These are phyloP conservation scores for Phytophthora brassicae DNA, from an alignment of 352 stramenopile species.

Conservation along the genomic window DNA sequence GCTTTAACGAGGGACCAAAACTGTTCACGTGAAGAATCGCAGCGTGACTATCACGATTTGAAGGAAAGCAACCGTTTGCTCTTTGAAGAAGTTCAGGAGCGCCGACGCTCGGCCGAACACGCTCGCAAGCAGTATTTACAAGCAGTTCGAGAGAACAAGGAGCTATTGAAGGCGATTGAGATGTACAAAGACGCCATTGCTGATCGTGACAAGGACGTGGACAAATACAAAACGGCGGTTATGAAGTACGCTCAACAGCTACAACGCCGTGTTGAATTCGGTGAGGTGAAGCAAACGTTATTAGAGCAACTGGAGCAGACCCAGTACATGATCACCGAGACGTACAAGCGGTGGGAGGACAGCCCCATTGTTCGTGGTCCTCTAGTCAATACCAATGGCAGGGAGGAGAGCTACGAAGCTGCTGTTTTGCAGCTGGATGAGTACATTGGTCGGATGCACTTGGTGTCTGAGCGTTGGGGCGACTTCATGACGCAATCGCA, in stretches of 20 bases:
- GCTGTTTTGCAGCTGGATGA: conserved; percentile 58
- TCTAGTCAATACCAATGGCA: conserved; percentile 6
- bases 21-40: conserved; percentile 14
- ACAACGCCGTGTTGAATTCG: conserved; percentile 51
- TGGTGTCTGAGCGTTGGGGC: conserved; percentile 53
- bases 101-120: conserved; percentile 48
- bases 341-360: conserved; percentile 72
- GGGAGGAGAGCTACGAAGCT: conserved; percentile 22
- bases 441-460: conserved; percentile 54
- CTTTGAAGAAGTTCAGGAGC: conserved; percentile 59
- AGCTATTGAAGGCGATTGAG: conserved; percentile 58
- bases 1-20: conserved; percentile 29
- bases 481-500: conserved; percentile 59
- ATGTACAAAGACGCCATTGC: conserved; percentile 65
- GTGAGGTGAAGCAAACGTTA: conserved; percentile 72
- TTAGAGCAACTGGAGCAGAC: conserved; percentile 76
- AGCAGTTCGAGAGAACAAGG: conserved; percentile 65
- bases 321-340: conserved; percentile 76
- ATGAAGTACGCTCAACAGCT: conserved; percentile 58
- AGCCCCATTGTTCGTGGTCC: conserved; percentile 42
- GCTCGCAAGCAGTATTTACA: conserved; percentile 61
- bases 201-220: conserved; percentile 68
- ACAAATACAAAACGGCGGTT: conserved; percentile 54
- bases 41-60: conserved; percentile 43
- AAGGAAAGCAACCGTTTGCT: conserved; percentile 74